Base-by-base conservation (phyloP, 305 asterid genomes). In the Rubia balearica region DNA sequence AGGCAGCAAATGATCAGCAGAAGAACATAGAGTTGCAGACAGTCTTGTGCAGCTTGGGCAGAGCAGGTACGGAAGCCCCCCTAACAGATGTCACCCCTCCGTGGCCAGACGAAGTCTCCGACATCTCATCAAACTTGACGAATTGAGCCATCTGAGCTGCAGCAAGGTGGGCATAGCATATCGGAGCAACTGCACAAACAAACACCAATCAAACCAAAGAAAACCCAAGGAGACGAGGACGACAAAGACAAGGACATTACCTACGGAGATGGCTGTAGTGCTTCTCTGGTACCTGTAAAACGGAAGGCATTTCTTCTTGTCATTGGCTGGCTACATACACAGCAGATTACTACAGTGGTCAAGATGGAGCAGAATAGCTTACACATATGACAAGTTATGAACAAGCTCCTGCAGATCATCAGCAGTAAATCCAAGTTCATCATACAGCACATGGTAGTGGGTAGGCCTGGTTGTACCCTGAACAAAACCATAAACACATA, bases 401-500 rank as follows among this genome's bases (percentile, higher is more conserved):
- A 88, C 94, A 14, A 90, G 77, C 49, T 87, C 97, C 60, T 90
- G 96, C 69, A 90, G 40, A 22, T 88, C 91, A 71, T 90, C 94
- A 0, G 91, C 80, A 24, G 85, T 71, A 77, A 81, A 88, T 19
- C 89, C 91, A 10, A 90, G 56, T 73, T 90, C 96, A 70, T 90
- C 97, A 41, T 78, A 42, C 22, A 90, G 78, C 10, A 90, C 84
- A 3, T 90, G 97, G 19, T 90, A 90, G 71, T 90, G 96, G 0
- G 90, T 86, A 0, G 96, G 96, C 59, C 97, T 43, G 0, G 90
- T 81, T 1, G 94, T 90, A 60, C 96, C 96, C 96, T 90, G 73
- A 30, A 66, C 10, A 48, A 48, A 48, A 46, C 53, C 30, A 27
- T 27, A 70, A 4, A 5, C 22, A 49, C 24, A 27, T 27, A 5